A percentile compares a stretch with the other conserved stretches of the same genome.
phyloP scores from a whole-genome alignment of 495 filamentous ascomycete genomes.

The Aspergillus baeticus region DNA sequence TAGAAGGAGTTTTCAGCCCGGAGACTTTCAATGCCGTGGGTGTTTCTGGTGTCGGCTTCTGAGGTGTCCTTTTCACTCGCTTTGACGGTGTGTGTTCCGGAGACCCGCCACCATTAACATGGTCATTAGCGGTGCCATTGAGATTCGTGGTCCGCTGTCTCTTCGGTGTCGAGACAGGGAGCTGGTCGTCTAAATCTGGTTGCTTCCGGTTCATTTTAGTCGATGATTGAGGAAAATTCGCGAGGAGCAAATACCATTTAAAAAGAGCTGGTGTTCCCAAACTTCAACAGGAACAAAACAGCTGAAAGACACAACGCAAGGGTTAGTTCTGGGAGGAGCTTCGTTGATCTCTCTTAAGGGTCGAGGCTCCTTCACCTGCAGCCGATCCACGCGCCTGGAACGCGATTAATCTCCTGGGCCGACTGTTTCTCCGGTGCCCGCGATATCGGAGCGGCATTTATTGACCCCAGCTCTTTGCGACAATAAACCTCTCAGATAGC shows the following conservation, averaged over 20 bases:
- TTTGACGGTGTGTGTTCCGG: conserved; percentile 31
- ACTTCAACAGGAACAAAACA: conserved; percentile 1
- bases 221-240: not conserved
- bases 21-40: conserved; percentile 40
- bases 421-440: conserved; percentile 38
- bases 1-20: conserved; percentile 44
- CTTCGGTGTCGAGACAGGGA: conserved; percentile 43
- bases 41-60: conserved; percentile 33
- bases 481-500: not conserved
- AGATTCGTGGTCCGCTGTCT: conserved; percentile 30
- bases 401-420: conserved; percentile 17
- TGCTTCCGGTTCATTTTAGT: conserved; percentile 48
- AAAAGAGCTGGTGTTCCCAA: conserved; percentile 1
- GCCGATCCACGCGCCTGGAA: conserved; percentile 20
- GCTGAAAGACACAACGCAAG: conserved; percentile 15
- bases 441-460: conserved; percentile 27
- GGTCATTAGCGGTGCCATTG: conserved; percentile 31
- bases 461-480: conserved; percentile 1
- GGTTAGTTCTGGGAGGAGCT: not conserved
- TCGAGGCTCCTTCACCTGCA: conserved; percentile 2
- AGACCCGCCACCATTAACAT: conserved; percentile 23
- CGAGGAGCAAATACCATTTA: conserved; percentile 35
- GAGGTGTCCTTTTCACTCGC: conserved; percentile 35
- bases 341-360: conserved; percentile 1
- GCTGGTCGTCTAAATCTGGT: conserved; percentile 41